Conservation (phyloP, 2,329 filamentous ascomycete species). For the Claviceps capensis region DNA sequence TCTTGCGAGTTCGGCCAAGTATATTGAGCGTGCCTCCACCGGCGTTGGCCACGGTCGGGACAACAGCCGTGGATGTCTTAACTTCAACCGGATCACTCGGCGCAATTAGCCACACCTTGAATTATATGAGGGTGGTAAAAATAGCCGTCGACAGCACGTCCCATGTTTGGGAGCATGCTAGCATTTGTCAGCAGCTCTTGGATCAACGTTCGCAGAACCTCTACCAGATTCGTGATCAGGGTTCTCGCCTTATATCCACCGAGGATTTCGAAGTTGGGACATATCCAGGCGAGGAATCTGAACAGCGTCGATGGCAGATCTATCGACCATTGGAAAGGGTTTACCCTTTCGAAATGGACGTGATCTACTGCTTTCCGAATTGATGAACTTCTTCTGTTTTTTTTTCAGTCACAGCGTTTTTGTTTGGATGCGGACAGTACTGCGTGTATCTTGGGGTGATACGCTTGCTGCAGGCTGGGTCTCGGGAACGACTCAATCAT, state of each 20-base stretch:
- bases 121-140: conserved; percentile 38
- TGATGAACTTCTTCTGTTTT: conserved; percentile 7
- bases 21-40: conserved; percentile 37
- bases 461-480: not conserved
- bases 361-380: conserved; percentile 18
- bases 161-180: conserved; percentile 45
- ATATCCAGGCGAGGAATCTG: conserved; percentile 13
- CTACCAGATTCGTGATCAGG: conserved; percentile 19
- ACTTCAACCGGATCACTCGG: conserved; percentile 42
- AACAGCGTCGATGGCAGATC: conserved; percentile 22
- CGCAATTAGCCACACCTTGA: conserved; percentile 36
- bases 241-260: conserved; percentile 13
- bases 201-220: conserved; percentile 23
- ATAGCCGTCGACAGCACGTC: conserved; percentile 42
- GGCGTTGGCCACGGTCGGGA: conserved; percentile 46
- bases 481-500: not conserved
- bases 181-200: conserved; percentile 35
- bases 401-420: conserved; percentile 12
- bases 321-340: conserved; percentile 19
- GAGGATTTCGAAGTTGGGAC: conserved; percentile 17
- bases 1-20: conserved; percentile 19
- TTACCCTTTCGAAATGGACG: conserved; percentile 25
- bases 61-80: conserved; percentile 53
- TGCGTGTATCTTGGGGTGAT: not conserved
- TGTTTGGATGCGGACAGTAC: not conserved